Evolutionary conservation across 495 filamentous ascomycete species (phyloP), one percentile per base, ranked within the genome.

Genomic region (Evansstolkia leycettana): DNA sequence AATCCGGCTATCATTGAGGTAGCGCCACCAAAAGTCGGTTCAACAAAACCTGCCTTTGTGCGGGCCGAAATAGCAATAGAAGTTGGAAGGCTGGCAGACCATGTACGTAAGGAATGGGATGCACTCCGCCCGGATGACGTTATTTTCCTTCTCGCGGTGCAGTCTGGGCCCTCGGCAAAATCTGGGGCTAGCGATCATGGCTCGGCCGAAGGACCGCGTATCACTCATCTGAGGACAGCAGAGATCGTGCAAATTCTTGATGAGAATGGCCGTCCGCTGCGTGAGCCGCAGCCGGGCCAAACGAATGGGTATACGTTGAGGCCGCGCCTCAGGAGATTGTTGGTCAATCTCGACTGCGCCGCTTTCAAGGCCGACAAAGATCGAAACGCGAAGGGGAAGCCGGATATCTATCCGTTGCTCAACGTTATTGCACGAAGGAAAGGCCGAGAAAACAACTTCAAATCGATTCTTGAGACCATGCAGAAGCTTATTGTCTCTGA

Each of bases 371-470:
- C 71, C 16, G 90, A 99, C 62, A 73, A 72, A 38, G 78, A 84
- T 33, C 61, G 64, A 17, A 63, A 65, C 25, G 51, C 66, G 4
- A 66, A 65, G 36, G 82, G 81, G 19, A 80, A 80, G 48, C 66
- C 72, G 11, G 78, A 92, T 41, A 62, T 92, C 28, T 94, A 95
- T 48, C 80, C 90, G 24, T 64, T 67, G 17, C 79, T 99, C 42
- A 96, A 99, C 49, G 65, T 95, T 3, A 55, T 99, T 33, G 69
- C 94, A 18, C 81, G 89, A 23, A 74, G 90, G 36, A 82, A 76
- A 53, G 79, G 82, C 12, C 69, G 87, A 30, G 92, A 96, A 52
- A 99, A 99, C 53, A 99, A 96, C 54, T 99, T 95, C 72, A 95
- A 85, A 48, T 78, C 87, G 7, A 78, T 96, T 13, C 65, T 99